Base-by-base conservation (phyloP, 1,139 yeast genomes). In the Meyerozyma elateridarum region DNA sequence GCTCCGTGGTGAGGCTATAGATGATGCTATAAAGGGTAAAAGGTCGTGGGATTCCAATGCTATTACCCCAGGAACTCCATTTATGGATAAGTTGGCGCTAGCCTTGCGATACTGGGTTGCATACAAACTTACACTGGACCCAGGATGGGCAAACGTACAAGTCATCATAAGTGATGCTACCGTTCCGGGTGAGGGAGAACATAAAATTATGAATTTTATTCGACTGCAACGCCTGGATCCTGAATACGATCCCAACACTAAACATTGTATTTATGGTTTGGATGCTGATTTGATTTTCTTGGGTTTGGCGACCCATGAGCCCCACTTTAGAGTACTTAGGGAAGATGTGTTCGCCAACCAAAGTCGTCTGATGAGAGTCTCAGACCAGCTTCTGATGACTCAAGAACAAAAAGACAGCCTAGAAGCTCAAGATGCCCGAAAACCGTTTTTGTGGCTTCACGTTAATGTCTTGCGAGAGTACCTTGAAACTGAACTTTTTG, bases 161-260 rank as follows among this genome's bases (percentile, higher is more conserved):
- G 81, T 91, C 18, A 76, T 91, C 22, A 76, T 91, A 31, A 84
- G 95, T 52, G 99, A 94, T 46, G 96, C 95, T 31, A 91, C 94
- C 20, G 97, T 89, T 8, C 98, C 99, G 1, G 99, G 99, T 38
- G 99, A 91, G 66, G 99, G 99, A 52, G 99, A 91, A 60, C 99
- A 91, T 65, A 91, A 91, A 56, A 82, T 91, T 47, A 93, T 91
- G 98, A 85, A 84, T 45, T 88, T 83, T 51, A 85, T 93, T 45
- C 77, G 98, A 48, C 72, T 81, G 32, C 87, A 85, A 59, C 75
- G 95, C 54, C 78, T 88, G 30, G 89, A 85, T 48, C 83, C 91
- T 1, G 85, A 76, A 51, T 88, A 89, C 56, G 73, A 85, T 48
- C 91, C 96, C 22, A 91, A 93, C 56, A 82, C 89, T 2, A 76